A percentile compares a stretch with the other conserved stretches of the same genome.
These are phyloP conservation scores for Apostasia shenzhenica DNA, from an alignment of 106 monocot genomes.

Conservation along the genomic window DNA sequence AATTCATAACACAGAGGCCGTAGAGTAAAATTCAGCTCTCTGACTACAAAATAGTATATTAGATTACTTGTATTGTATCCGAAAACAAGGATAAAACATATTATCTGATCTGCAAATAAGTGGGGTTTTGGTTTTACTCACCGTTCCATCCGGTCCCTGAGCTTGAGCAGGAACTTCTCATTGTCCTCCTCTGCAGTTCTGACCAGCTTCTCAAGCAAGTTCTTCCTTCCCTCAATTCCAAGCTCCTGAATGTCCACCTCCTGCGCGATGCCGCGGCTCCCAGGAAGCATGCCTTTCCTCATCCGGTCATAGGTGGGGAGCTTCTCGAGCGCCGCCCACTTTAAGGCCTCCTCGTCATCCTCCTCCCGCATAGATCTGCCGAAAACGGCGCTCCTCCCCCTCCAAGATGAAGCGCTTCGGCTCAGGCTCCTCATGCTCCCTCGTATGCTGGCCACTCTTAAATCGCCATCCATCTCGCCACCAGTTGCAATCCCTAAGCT, in stretches of 20 bases:
- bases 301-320: slow-evolving; percentile 35
- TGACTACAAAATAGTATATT: too few species aligned
- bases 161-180: slow-evolving; percentile 37
- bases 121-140: neutral
- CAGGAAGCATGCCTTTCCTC: slow-evolving; percentile 24
- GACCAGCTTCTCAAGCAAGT: slow-evolving; percentile 30
- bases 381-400: slow-evolving; percentile 9
- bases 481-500: neutral
- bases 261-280: neutral
- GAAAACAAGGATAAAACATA: too few species aligned
- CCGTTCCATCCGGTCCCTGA: slow-evolving; percentile 36
- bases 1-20: too few species aligned
- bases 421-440: slow-evolving; percentile 13
- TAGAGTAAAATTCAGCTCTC: too few species aligned
- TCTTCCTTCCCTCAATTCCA: slow-evolving; percentile 26
- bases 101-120: neutral
- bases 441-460: slow-evolving; percentile 2
- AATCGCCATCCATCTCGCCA: neutral
- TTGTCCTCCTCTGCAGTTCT: slow-evolving; percentile 47
- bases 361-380: slow-evolving; percentile 13
- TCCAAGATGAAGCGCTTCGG: slow-evolving; percentile 14
- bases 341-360: slow-evolving; percentile 34
- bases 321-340: slow-evolving; percentile 41
- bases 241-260: slow-evolving; percentile 24
- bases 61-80: too few species aligned